Evolutionary conservation across 2,329 filamentous ascomycete genomes (phyloP).

Genomic region (Stemphylium lycopersici): DNA sequence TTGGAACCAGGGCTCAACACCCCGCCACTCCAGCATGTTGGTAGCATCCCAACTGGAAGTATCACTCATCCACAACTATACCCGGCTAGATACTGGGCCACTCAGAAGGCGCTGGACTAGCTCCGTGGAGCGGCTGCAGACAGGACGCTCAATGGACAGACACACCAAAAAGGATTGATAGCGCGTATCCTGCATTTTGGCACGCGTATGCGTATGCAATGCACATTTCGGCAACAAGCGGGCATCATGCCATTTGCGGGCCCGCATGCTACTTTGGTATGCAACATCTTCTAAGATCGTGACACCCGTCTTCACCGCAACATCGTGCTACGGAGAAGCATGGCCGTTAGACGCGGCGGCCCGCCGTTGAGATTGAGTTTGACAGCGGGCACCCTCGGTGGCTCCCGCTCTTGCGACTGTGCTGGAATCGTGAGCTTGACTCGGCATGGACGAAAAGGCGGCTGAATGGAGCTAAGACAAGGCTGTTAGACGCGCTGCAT

Average conservation of each 20-base stretch:
- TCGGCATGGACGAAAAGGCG: neutral
- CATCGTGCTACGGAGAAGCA: neutral
- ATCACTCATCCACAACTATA: neutral
- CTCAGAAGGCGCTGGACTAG: neutral
- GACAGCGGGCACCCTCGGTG: slow-evolving; percentile 7
- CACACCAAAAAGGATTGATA: too few species aligned
- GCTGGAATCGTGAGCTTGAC: neutral
- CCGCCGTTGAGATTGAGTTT: neutral
- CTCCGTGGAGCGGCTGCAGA: neutral
- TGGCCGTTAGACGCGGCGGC: neutral
- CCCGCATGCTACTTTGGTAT: too few species aligned
- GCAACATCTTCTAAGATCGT: too few species aligned
- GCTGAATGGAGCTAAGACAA: neutral
- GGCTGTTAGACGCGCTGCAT: neutral
- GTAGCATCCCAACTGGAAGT: neutral
- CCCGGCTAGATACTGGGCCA: neutral
- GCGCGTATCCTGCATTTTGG: neutral
- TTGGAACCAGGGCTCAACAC: neutral
- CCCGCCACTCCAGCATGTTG: neutral
- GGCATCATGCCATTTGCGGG: neutral
- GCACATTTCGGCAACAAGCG: neutral
- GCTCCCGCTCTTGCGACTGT: neutral
- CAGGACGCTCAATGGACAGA: neutral
- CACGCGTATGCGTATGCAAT: neutral
- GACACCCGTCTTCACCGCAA: too few species aligned